Conservation (phyloP, 1,284 basidiomycete genomes). For the Pseudozyma pruni region DNA sequence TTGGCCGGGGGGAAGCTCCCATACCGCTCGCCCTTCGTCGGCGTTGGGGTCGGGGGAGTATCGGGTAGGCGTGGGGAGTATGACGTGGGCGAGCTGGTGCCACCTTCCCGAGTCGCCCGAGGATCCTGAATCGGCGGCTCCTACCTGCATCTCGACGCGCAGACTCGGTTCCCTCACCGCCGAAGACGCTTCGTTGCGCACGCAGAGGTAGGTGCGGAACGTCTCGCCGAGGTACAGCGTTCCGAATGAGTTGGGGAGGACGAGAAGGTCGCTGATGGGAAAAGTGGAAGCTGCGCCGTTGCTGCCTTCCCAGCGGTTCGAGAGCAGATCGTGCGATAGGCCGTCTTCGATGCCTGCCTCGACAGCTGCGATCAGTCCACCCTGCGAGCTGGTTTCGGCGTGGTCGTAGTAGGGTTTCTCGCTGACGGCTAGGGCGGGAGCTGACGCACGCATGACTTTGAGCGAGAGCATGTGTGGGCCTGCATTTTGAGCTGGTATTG, state of each 20-base stretch:
- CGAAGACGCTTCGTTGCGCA: conserved; percentile 56
- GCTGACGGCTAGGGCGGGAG: conserved; percentile 31
- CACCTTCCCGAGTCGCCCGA: conserved; percentile 11
- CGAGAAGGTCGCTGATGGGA: conserved; percentile 24
- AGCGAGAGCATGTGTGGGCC: conserved; percentile 54
- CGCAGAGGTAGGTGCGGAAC: conserved; percentile 61
- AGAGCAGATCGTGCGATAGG: conserved; percentile 8
- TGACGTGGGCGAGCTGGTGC: conserved; percentile 33
- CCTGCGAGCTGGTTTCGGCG: neutral
- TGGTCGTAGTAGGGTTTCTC: conserved; percentile 48
- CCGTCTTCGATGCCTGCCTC: conserved; percentile 7
- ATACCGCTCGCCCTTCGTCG: neutral
- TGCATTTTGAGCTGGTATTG: conserved; percentile 2
- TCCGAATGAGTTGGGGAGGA: conserved; percentile 53
- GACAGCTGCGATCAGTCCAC: conserved; percentile 9
- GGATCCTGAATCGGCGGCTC: neutral
- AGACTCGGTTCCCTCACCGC: conserved; percentile 47
- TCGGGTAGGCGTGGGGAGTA: conserved; percentile 15
- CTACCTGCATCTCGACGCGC: conserved; percentile 62
- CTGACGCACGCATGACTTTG: conserved; percentile 58
- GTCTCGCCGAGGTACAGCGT: conserved; percentile 62
- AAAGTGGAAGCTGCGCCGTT: conserved; percentile 13
- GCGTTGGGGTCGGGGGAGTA: conserved; percentile 7
- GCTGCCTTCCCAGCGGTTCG: conserved; percentile 4
- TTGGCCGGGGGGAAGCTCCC: conserved; percentile 16